Evolutionary conservation across 306 rosid species (phyloP).

Genomic region (Coriaria nepalensis): DNA sequence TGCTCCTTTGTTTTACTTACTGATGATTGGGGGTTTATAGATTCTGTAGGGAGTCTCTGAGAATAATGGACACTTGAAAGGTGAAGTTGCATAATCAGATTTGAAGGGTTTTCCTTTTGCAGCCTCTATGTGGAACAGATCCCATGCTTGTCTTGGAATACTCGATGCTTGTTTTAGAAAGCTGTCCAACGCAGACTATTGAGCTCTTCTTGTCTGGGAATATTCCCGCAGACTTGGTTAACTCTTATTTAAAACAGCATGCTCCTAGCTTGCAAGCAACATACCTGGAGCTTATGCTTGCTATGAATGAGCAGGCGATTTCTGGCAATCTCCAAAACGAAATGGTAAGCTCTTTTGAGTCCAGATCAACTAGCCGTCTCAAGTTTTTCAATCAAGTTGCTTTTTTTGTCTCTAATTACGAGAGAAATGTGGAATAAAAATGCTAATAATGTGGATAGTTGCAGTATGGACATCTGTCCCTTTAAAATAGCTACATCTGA

Average conservation of each 20-base stretch:
- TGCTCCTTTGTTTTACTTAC: too few relatives aligned
- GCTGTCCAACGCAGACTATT: constrained; percentile 89
- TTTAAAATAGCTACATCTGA: too few relatives aligned
- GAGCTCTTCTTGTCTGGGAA: constrained; percentile 91
- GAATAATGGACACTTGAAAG: too few relatives aligned
- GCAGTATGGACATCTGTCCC: too few relatives aligned
- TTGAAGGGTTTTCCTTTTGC: constrained; percentile 35
- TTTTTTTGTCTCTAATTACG: too few relatives aligned
- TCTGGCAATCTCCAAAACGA: constrained; percentile 94
- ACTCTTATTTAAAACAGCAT: constrained; percentile 92
- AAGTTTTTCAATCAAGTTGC: not conserved
- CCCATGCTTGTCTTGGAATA: constrained; percentile 91
- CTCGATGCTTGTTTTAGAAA: constrained; percentile 93
- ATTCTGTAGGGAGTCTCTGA: too few relatives aligned
- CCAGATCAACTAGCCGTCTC: constrained; percentile 12
- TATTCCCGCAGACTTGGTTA: constrained; percentile 94
- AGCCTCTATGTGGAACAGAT: constrained; percentile 83
- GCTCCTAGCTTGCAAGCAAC: constrained; percentile 92
- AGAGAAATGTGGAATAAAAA: too few relatives aligned
- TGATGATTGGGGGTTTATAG: not conserved
- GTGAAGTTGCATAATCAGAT: not conserved
- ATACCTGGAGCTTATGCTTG: constrained; percentile 94
- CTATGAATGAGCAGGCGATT: constrained; percentile 83
- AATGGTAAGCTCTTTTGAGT: constrained; percentile 50
- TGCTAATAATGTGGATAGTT: too few relatives aligned